Evolutionary conservation across 495 filamentous ascomycete genomes (phyloP).

Genomic region (Choiromyces venosus): DNA sequence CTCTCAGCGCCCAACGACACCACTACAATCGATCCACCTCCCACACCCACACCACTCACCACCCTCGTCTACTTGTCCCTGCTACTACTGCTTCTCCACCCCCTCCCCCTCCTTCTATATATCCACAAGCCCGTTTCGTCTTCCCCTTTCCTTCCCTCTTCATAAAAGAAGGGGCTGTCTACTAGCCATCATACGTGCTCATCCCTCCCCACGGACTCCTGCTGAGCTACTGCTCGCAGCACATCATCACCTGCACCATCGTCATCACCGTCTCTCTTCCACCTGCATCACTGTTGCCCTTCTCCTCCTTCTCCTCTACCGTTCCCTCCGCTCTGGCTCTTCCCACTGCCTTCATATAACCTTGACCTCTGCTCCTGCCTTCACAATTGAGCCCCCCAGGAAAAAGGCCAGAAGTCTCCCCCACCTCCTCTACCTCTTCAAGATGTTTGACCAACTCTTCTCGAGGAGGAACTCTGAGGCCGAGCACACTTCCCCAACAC

Average conservation of each 20-base stretch:
- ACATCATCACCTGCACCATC: slow-evolving; percentile 17
- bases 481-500: slow-evolving; percentile 9
- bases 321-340: slow-evolving; percentile 15
- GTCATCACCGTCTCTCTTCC: slow-evolving; percentile 9
- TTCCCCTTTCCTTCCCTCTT: slow-evolving; percentile 20
- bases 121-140: slow-evolving; percentile 35
- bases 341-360: slow-evolving; percentile 15
- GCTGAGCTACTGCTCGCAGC: slow-evolving; percentile 8
- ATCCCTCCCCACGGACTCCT: slow-evolving; percentile 3
- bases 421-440: slow-evolving; percentile 26
- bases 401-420: slow-evolving; percentile 3
- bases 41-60: slow-evolving; percentile 8
- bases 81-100: background rate
- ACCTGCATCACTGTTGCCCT: slow-evolving; percentile 17
- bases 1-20: background rate
- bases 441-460: slow-evolving; percentile 36
- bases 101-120: slow-evolving; percentile 28
- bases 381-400: slow-evolving; percentile 15
- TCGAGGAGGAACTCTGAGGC: slow-evolving; percentile 15
- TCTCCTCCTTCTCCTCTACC: slow-evolving; percentile 18
- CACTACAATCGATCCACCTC: slow-evolving; percentile 18
- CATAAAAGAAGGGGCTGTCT: slow-evolving; percentile 27
- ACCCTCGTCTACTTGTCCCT: background rate
- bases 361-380: slow-evolving; percentile 14
- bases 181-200: slow-evolving; percentile 30